Conservation (phyloP, 164 flowering plant species). For the Magnolia officinalis region DNA sequence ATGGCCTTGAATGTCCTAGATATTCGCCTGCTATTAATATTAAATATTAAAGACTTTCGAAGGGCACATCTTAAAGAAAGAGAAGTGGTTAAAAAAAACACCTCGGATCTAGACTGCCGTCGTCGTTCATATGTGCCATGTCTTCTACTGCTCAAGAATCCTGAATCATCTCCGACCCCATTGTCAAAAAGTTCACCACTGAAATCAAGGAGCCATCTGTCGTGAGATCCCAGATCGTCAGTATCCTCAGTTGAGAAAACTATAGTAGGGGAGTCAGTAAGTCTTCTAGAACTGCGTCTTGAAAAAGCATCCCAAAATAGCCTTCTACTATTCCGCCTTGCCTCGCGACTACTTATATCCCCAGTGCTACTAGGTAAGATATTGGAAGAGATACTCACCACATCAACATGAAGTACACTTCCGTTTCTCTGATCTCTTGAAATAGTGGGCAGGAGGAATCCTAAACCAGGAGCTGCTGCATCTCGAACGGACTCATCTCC, state of each 20-base stretch:
- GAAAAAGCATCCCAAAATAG: constrained; percentile 84
- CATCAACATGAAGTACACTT: constrained; percentile 52
- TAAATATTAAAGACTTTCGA: too few relatives aligned
- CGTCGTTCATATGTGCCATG: constrained; percentile 40
- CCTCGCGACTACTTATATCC: constrained; percentile 46
- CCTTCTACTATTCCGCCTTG: constrained; percentile 65
- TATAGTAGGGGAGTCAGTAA: constrained; percentile 43
- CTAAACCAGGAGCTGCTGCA: constrained; percentile 38
- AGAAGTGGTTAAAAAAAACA: constrained; percentile 16
- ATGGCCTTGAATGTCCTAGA: background rate
- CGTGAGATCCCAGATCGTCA: constrained; percentile 47
- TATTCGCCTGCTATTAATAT: background rate
- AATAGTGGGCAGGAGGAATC: constrained; percentile 37
- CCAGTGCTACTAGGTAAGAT: constrained; percentile 30
- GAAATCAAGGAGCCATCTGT: constrained; percentile 71
- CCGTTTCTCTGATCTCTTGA: constrained; percentile 37
- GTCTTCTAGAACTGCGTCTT: constrained; percentile 64
- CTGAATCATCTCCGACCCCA: constrained; percentile 40
- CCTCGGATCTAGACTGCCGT: constrained; percentile 71
- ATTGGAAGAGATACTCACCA: constrained; percentile 56
- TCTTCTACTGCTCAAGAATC: constrained; percentile 41
- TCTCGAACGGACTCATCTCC: constrained; percentile 37
- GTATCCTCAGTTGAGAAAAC: constrained; percentile 45
- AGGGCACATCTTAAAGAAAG: background rate
- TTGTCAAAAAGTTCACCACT: constrained; percentile 48